Evolutionary conservation across 768 basidiomycete species (phyloP).

Genomic region (Collybia sp.): DNA sequence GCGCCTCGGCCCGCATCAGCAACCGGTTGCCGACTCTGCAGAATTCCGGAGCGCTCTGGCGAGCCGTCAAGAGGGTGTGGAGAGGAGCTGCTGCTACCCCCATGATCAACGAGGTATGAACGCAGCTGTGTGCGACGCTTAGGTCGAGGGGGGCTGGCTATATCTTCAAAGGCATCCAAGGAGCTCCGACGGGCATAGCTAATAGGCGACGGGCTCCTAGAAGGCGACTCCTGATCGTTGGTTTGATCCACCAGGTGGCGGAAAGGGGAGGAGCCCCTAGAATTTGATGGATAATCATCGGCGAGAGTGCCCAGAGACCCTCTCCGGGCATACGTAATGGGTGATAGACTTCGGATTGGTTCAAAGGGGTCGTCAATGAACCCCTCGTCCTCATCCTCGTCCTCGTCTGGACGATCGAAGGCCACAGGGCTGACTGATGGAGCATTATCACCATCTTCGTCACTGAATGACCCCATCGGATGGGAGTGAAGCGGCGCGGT

Average conservation of each 20-base stretch:
- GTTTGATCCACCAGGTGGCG: conserved; percentile 7
- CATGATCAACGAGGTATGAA: neutral
- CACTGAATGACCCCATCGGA: conserved; percentile 8
- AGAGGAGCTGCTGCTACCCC: neutral
- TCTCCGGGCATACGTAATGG: conserved; percentile 29
- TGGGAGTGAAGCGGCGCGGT: conserved; percentile 8
- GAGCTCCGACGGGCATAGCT: conserved; percentile 15
- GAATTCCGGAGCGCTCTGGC: too few relatives aligned
- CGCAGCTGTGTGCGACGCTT: neutral
- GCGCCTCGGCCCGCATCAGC: too few relatives aligned
- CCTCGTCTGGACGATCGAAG: neutral
- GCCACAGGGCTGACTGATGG: neutral
- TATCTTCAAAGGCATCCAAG: conserved; percentile 1
- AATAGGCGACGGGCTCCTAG: conserved; percentile 17
- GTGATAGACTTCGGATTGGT: conserved; percentile 24
- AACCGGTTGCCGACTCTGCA: too few relatives aligned
- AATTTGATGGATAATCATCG: conserved; percentile 3
- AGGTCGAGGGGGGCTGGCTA: neutral
- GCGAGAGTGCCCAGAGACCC: conserved; percentile 19
- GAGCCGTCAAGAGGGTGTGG: too few relatives aligned
- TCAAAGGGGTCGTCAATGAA: conserved; percentile 18
- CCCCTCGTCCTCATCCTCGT: conserved; percentile 10
- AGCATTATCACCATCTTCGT: neutral
- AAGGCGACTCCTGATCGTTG: neutral
- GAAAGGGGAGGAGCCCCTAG: conserved; percentile 7